Percentiles rank a stretch among this genome's conserved stretches.
Conservation (phyloP, 805 yeast genomes). For the Teunomyces kruisii region DNA sequence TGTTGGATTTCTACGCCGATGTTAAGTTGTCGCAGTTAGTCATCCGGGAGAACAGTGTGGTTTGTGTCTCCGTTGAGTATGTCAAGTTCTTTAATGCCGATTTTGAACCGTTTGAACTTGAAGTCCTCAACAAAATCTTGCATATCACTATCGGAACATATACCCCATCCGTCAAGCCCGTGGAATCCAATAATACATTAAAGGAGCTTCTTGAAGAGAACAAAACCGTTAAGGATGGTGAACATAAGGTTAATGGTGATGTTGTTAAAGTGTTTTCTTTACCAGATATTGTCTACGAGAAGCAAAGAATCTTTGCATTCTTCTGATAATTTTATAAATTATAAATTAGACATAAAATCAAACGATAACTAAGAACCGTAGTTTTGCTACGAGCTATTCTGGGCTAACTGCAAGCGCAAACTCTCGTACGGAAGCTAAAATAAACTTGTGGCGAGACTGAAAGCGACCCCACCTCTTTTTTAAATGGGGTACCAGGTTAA, state of each 20-base stretch:
- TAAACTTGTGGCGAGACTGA: no score
- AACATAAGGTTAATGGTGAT: slow-evolving; percentile 2
- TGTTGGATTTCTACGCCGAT: slow-evolving; percentile 27
- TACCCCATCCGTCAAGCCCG: slow-evolving; percentile 44
- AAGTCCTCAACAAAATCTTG: slow-evolving; percentile 34
- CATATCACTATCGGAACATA: slow-evolving; percentile 78
- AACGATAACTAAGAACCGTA: no score
- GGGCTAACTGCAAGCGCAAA: no score
- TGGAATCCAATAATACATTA: slow-evolving; percentile 46
- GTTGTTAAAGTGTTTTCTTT: slow-evolving; percentile 1
- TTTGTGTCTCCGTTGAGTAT: slow-evolving; percentile 54
- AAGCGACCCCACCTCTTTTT: no score
- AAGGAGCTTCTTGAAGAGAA: background rate
- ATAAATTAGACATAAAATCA: no score
- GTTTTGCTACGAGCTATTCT: no score
- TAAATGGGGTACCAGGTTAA: no score
- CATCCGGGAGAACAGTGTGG: slow-evolving; percentile 47
- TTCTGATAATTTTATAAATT: no score
- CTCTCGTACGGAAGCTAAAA: no score
- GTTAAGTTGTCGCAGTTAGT: slow-evolving; percentile 45
- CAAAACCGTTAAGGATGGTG: background rate
- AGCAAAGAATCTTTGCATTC: slow-evolving; percentile 7
- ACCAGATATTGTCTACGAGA: background rate
- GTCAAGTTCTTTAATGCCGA: slow-evolving; percentile 7
- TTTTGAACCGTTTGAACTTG: slow-evolving; percentile 17